These are phyloP conservation scores for Botryotinia narcissicola DNA, from an alignment of 2,329 filamentous ascomycete species.

Conservation along the genomic window DNA sequence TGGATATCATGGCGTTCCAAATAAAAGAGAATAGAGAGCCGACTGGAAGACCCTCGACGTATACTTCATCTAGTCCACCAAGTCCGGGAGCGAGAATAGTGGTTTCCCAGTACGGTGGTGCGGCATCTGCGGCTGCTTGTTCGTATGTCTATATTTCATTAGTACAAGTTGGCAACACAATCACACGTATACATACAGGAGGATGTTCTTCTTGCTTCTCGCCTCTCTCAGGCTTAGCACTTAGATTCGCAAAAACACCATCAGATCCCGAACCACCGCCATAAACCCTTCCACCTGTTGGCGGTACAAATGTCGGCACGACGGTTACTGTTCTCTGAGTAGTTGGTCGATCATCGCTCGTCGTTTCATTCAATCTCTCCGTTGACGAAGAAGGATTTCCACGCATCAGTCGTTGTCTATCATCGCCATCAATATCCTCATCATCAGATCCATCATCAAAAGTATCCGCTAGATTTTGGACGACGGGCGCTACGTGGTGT, in stretches of 20 bases:
- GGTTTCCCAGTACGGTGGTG: slow-evolving; percentile 98
- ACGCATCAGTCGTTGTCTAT: slow-evolving; percentile 82
- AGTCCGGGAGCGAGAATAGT: slow-evolving; percentile 93
- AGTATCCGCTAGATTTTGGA: slow-evolving; percentile 84
- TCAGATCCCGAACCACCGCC: slow-evolving; percentile 79
- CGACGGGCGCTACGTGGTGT: slow-evolving; percentile 49
- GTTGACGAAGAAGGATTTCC: slow-evolving; percentile 46
- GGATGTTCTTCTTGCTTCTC: slow-evolving; percentile 84
- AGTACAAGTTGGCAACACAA: slow-evolving; percentile 18
- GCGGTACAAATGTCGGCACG: slow-evolving; percentile 34
- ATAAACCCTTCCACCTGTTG: slow-evolving; percentile 50
- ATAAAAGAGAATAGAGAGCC: slow-evolving; percentile 83
- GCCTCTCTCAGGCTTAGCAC: slow-evolving; percentile 80
- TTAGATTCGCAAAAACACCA: slow-evolving; percentile 94
- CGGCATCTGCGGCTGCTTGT: slow-evolving; percentile 93
- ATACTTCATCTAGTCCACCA: slow-evolving; percentile 89
- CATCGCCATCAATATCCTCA: slow-evolving; percentile 71
- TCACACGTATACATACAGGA: slow-evolving; percentile 64
- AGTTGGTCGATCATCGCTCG: slow-evolving; percentile 27
- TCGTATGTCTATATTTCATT: slow-evolving; percentile 73
- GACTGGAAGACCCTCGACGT: slow-evolving; percentile 92
- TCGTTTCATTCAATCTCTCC: slow-evolving; percentile 28
- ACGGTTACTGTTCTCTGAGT: slow-evolving; percentile 33
- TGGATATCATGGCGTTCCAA: slow-evolving; percentile 95
- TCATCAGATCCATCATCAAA: slow-evolving; percentile 79